Percentiles rank a stretch among this genome's conserved stretches.
Conservation (phyloP, 2,329 filamentous ascomycete species). For the Talaromyces atroroseus region DNA sequence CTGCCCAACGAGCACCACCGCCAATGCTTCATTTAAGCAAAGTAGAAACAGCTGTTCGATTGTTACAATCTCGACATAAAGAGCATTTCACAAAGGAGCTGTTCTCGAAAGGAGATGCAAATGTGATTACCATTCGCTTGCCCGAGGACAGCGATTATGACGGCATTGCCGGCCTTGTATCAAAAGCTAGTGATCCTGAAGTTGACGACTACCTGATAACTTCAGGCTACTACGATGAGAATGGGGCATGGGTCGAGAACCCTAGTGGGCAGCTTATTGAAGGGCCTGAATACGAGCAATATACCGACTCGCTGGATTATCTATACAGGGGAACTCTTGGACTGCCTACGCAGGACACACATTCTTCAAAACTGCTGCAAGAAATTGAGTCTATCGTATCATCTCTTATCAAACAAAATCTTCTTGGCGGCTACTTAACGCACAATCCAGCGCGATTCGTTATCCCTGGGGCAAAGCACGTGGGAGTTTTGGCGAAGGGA, state of each 20-base stretch:
- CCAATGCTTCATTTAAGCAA: constrained; percentile 70
- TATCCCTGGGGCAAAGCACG: constrained; percentile 61
- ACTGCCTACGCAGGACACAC: constrained; percentile 20
- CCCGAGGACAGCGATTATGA: constrained; percentile 30
- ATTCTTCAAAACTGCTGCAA: constrained; percentile 42
- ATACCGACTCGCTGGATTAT: constrained; percentile 38
- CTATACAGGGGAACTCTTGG: constrained; percentile 51
- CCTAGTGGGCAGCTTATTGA: constrained; percentile 22
- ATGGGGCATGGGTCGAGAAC: constrained; percentile 26
- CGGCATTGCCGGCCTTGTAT: constrained; percentile 16
- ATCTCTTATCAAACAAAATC: constrained; percentile 70
- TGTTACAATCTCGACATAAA: constrained; percentile 49
- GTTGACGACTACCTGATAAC: constrained; percentile 34
- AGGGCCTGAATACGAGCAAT: constrained; percentile 25
- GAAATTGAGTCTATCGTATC: constrained; percentile 75
- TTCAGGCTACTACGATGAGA: constrained; percentile 29
- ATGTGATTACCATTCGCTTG: constrained; percentile 24
- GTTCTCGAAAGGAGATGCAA: constrained; percentile 13
- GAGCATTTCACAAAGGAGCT: not conserved
- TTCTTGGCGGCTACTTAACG: constrained; percentile 78
- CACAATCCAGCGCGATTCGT: constrained; percentile 73
- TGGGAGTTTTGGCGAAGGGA: constrained; percentile 38
- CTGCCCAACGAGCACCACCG: constrained; percentile 49
- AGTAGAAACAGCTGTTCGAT: constrained; percentile 58
- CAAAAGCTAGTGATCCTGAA: constrained; percentile 16